Evolutionary conservation across 2,329 filamentous ascomycete species (phyloP).

Genomic region (Fusarium denticulatum): DNA sequence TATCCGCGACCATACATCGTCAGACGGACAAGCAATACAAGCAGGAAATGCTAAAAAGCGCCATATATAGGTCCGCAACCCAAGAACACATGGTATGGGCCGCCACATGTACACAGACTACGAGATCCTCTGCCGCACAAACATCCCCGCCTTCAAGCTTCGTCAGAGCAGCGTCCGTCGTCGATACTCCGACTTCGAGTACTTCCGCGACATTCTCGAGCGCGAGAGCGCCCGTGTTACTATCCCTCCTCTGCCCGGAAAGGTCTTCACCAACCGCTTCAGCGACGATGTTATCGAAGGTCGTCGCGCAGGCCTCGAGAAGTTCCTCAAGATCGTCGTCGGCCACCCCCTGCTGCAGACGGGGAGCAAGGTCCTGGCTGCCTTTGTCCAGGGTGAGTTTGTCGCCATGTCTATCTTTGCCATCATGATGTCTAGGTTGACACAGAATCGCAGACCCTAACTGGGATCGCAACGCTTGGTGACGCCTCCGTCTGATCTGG

Average conservation of each 20-base stretch:
- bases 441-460: conserved; percentile 69
- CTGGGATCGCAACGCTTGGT: conserved; percentile 94
- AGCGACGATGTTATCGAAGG: conserved; percentile 99
- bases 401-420: conserved; percentile 5
- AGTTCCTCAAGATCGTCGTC: conserved; percentile 97
- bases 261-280: conserved; percentile 98
- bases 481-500: conserved; percentile 49
- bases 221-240: conserved; percentile 93
- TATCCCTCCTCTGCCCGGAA: conserved; percentile 93
- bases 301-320: conserved; percentile 87
- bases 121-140: conserved; percentile 96
- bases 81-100: conserved; percentile 92
- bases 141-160: conserved; percentile 98
- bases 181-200: conserved; percentile 97
- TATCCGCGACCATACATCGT: neutral
- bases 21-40: neutral
- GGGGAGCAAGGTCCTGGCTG: conserved; percentile 93
- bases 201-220: conserved; percentile 98
- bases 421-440: conserved; percentile 4
- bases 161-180: conserved; percentile 87
- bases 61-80: conserved; percentile 80
- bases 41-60: conserved; percentile 16
- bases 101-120: conserved; percentile 99
- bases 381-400: conserved; percentile 88
- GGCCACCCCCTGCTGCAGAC: conserved; percentile 97